Percentiles rank a stretch among this genome's conserved stretches.
These are phyloP conservation scores for Tetrastigma voinierianum DNA, from an alignment of 164 flowering plant genomes.

Conservation along the genomic window DNA sequence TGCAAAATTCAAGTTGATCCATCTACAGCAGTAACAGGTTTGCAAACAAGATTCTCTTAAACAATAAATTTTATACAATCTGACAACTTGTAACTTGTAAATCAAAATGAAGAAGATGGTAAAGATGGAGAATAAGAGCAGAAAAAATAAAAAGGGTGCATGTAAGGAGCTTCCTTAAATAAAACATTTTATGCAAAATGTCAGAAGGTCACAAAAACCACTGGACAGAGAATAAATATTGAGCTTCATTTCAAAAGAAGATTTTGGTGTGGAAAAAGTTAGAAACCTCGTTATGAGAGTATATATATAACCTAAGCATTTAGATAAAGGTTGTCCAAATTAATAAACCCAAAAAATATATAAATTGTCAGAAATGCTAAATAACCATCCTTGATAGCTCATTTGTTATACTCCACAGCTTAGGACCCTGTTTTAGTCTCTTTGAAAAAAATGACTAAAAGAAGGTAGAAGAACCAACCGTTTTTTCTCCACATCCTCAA, in stretches of 20 bases:
- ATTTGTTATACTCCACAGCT: background rate
- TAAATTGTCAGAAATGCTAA: no score
- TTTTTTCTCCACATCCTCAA: conserved; percentile 10
- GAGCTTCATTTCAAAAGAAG: background rate
- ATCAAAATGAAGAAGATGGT: background rate
- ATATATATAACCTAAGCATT: background rate
- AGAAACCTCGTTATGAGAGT: no score
- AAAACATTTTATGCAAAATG: background rate
- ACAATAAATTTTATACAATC: background rate
- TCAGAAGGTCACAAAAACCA: conserved; percentile 3
- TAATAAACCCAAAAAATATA: background rate
- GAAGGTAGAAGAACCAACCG: conserved; percentile 15
- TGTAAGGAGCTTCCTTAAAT: background rate
- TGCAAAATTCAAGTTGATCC: no score
- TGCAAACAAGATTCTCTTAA: background rate
- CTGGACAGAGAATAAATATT: background rate
- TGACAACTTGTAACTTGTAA: background rate
- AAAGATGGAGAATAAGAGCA: background rate
- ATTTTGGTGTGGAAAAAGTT: background rate
- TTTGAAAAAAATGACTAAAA: background rate
- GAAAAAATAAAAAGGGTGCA: no score
- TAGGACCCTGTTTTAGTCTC: background rate
- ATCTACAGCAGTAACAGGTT: background rate
- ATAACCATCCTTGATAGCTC: conserved; percentile 6
- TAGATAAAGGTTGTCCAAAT: conserved; percentile 5